A percentile compares a stretch with the other conserved stretches of the same genome.
These are phyloP conservation scores for Aschersonia sp. DNA, from an alignment of 2,329 filamentous ascomycete genomes.

Conservation along the genomic window DNA sequence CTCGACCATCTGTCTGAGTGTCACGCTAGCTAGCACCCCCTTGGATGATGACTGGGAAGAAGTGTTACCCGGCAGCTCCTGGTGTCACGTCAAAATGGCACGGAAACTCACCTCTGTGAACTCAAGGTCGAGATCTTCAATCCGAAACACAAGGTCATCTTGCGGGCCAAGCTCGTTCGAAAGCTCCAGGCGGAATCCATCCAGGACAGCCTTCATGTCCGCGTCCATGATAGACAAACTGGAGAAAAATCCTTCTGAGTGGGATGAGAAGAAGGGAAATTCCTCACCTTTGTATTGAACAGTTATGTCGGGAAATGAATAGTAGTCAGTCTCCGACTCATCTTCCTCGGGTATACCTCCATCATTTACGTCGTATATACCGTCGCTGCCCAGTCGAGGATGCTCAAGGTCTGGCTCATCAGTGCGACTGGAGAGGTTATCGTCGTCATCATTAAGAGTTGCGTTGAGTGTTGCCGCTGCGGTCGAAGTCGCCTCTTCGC, in stretches of 20 bases:
- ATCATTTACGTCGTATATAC: not conserved
- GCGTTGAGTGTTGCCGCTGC: no score
- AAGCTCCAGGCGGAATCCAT: conserved; percentile 29
- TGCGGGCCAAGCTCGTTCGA: conserved; percentile 26
- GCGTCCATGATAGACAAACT: conserved; percentile 25
- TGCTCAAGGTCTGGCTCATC: not conserved
- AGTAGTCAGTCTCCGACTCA: conserved; percentile 2
- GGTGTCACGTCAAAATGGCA: conserved; percentile 10
- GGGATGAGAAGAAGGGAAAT: conserved; percentile 23
- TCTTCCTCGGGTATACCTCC: not conserved
- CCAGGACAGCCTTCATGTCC: conserved; percentile 28
- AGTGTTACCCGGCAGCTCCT: not conserved
- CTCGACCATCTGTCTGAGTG: conserved; percentile 25
- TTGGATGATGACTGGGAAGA: conserved; percentile 17
- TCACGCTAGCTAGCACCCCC: conserved; percentile 20
- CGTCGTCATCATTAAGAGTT: not conserved
- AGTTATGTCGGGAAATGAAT: conserved; percentile 20
- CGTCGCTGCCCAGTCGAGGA: not conserved
- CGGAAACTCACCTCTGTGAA: conserved; percentile 31
- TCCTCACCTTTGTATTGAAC: conserved; percentile 29
- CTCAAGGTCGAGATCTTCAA: conserved; percentile 37
- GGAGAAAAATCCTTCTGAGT: conserved; percentile 28
- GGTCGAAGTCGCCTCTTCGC: not conserved
- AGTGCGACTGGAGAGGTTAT: not conserved
- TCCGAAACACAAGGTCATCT: conserved; percentile 35